Evolutionary conservation across 2,329 filamentous ascomycete species (phyloP).

Genomic region (Alternaria gaisen): DNA sequence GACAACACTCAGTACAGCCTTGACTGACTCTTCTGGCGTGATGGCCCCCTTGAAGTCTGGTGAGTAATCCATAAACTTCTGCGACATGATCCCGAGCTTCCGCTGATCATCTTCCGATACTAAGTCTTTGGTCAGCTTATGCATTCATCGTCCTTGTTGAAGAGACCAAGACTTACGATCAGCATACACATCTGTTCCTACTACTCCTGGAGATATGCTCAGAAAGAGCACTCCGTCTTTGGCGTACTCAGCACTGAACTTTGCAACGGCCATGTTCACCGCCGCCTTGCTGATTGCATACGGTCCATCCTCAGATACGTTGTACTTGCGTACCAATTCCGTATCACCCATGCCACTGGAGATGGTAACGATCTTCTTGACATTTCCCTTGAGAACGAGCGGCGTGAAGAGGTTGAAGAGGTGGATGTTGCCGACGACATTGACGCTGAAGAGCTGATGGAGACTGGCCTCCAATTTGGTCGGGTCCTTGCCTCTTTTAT

Average conservation of each 20-base stretch:
- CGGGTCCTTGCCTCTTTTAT: constrained; percentile 13
- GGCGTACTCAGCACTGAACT: constrained; percentile 50
- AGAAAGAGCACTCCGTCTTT: constrained; percentile 36
- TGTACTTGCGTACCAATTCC: constrained; percentile 32
- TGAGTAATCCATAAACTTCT: constrained; percentile 15
- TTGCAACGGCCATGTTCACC: constrained; percentile 54
- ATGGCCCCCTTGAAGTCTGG: constrained; percentile 27
- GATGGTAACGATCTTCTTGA: constrained; percentile 56
- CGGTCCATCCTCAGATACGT: constrained; percentile 32
- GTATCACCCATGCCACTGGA: constrained; percentile 51
- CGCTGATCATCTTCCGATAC: constrained; percentile 8
- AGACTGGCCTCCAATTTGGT: constrained; percentile 17
- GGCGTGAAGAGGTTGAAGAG: constrained; percentile 54
- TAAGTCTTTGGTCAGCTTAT: background rate
- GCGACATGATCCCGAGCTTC: background rate
- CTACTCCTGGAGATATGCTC: constrained; percentile 30
- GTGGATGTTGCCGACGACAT: constrained; percentile 44
- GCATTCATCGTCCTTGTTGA: background rate
- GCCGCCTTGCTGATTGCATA: constrained; percentile 55
- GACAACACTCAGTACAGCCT: constrained; percentile 14
- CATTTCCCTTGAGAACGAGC: constrained; percentile 48
- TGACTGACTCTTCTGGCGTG: constrained; percentile 19
- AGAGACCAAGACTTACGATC: constrained; percentile 11
- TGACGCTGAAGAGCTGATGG: constrained; percentile 33
- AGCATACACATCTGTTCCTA: constrained; percentile 25